Evolutionary conservation across 1,284 basidiomycete genomes (phyloP), one percentile per base, ranked within the genome.

Genomic region (Rhodotorula sp.): DNA sequence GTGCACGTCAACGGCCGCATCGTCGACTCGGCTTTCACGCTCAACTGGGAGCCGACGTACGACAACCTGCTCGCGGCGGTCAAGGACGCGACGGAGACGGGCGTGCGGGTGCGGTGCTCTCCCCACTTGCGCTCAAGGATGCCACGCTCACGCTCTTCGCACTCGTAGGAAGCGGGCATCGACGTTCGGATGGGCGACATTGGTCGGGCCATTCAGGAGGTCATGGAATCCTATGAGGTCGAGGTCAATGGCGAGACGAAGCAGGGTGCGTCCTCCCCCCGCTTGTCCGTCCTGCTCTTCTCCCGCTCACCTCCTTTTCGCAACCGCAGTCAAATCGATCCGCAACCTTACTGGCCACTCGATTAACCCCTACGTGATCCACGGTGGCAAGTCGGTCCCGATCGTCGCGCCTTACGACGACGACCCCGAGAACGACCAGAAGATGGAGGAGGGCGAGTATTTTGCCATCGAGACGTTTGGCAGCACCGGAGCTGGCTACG

Each of bases 381-480:
- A 97, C 80, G 91, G 83, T 44, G 84, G 84, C 67, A 99, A 99
- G 83, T 92, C 90, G 0, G 90, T 99, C 0, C 87, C 92, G 57
- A 88, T 98, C 67, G 92, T 98, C 56, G 92, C 62, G 15, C 58
- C 66, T 6, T 36, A 44, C 39, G 65, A 50, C 27, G 66, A 72
- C 37, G 68, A 91, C 82, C 71, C 80, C 73, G 86, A 89, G 74
- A 75, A 80, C 75, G 86, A 89, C 79, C 93, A 91, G 32, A 97
- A 93, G 84, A 99, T 99, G 97, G 97, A 99, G 81, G 97, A 99
- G 83, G 96, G 94, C 50, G 97, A 99, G 81, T 97, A 97, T 82
- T 99, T 94, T 81, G 97, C 97, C 25, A 97, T 99, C 74, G 97
- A 99, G 83, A 99, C 97, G 0, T 99, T 99, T 82, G 97, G 97